Conservation (phyloP, 192 early-diverging fungal species). For the Backusella australiensis region DNA sequence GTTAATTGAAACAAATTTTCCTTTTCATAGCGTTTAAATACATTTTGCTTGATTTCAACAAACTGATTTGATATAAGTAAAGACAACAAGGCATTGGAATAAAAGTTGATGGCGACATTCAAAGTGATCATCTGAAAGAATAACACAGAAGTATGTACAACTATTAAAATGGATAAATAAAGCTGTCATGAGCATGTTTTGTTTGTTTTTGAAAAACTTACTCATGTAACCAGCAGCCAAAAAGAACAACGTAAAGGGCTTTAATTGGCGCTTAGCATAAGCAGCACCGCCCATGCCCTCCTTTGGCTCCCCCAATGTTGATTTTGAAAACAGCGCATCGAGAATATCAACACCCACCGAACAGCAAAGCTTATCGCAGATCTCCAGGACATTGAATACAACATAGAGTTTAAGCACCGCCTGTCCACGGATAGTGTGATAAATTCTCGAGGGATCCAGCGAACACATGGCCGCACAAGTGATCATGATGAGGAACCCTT, state of each 20-base stretch:
- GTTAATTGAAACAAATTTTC: slow-evolving; percentile 95
- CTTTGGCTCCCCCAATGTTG: slow-evolving; percentile 49
- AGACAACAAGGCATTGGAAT: slow-evolving; percentile 92
- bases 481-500: slow-evolving; percentile 75
- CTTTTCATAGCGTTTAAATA: slow-evolving; percentile 96
- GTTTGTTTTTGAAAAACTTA: slow-evolving; percentile 22
- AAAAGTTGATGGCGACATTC: slow-evolving; percentile 95
- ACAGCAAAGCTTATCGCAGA: slow-evolving; percentile 89
- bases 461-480: slow-evolving; percentile 74
- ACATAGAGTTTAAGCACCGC: slow-evolving; percentile 96
- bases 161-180: slow-evolving; percentile 17
- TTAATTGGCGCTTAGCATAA: slow-evolving; percentile 40
- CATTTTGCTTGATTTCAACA: slow-evolving; percentile 96
- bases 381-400: slow-evolving; percentile 95
- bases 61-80: slow-evolving; percentile 96
- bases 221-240: slow-evolving; percentile 84
- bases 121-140: slow-evolving; percentile 96
- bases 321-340: slow-evolving; percentile 88
- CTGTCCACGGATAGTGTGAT: slow-evolving; percentile 96
- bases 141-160: slow-evolving; percentile 85
- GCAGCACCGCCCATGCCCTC: slow-evolving; percentile 22
- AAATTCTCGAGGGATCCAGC: slow-evolving; percentile 86
- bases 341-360: slow-evolving; percentile 95
- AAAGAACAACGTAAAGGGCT: slow-evolving; percentile 60
- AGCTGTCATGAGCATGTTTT: not conserved